Evolutionary conservation across 805 yeast genomes (phyloP).

Genomic region (Schwanniomyces pseudopolymorphus): DNA sequence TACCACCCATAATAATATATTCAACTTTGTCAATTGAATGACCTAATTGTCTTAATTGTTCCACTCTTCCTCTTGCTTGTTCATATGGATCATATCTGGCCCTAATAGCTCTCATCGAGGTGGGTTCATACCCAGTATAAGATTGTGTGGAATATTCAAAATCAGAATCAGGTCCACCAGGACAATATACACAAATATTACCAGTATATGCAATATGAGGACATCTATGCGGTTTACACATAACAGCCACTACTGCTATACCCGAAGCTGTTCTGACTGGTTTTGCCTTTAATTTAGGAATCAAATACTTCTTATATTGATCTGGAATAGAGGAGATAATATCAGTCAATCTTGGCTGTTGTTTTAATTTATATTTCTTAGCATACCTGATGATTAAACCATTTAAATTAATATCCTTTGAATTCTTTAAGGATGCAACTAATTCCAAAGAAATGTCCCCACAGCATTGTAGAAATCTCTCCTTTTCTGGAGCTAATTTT

Average conservation of each 20-base stretch:
- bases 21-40: constrained; percentile 97
- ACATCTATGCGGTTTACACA: constrained; percentile 99
- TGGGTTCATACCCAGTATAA: constrained; percentile 97
- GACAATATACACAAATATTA: constrained; percentile 96
- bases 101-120: constrained; percentile 98
- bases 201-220: constrained; percentile 99
- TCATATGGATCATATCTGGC: constrained; percentile 98
- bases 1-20: constrained; percentile 98
- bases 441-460: constrained; percentile 87
- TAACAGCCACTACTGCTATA: constrained; percentile 97
- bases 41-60: constrained; percentile 91
- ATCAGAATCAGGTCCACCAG: constrained; percentile 98
- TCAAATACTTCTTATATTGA: constrained; percentile 84
- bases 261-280: constrained; percentile 99
- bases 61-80: constrained; percentile 96
- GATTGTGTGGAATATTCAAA: constrained; percentile 98
- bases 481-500: constrained; percentile 85
- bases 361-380: constrained; percentile 85
- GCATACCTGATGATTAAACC: constrained; percentile 84
- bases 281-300: constrained; percentile 95
- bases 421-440: constrained; percentile 69
- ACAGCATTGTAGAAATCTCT: constrained; percentile 88
- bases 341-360: constrained; percentile 93
- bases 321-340: constrained; percentile 94
- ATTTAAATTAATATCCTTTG: constrained; percentile 82